Evolutionary conservation across 2,329 filamentous ascomycete species (phyloP).

Genomic region (Fusarium haematococcum): DNA sequence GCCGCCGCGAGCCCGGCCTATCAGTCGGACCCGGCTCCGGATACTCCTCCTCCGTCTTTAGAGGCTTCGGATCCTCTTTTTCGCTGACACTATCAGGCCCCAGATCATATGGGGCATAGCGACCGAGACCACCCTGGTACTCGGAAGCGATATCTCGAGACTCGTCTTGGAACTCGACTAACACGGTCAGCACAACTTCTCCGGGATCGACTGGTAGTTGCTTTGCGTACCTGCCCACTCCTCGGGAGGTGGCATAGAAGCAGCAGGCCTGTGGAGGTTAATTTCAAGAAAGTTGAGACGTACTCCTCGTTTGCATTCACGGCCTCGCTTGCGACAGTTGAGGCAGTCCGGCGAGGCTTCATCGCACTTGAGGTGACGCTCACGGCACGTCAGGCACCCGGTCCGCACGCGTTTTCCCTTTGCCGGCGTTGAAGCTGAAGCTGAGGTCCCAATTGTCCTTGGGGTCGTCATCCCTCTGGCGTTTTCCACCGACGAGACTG

Average conservation of each 20-base stretch:
- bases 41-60: not conserved
- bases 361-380: conserved; percentile 92
- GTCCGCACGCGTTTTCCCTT: conserved; percentile 84
- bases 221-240: conserved; percentile 42
- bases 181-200: conserved; percentile 17
- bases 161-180: conserved; percentile 86
- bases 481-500: conserved; percentile 10
- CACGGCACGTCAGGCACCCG: conserved; percentile 89
- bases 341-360: conserved; percentile 73
- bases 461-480: conserved; percentile 26
- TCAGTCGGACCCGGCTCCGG: not conserved
- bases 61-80: not conserved
- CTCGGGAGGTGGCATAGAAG: conserved; percentile 54
- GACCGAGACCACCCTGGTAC: conserved; percentile 81
- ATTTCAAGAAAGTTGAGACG: conserved; percentile 93
- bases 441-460: conserved; percentile 15
- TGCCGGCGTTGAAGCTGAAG: conserved; percentile 19
- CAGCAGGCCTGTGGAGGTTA: conserved; percentile 76
- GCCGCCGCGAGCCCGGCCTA: not conserved
- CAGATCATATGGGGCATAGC: conserved; percentile 67
- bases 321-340: conserved; percentile 90
- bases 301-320: conserved; percentile 86
- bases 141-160: conserved; percentile 91
- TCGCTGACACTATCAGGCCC: not conserved
- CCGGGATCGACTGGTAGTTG: not conserved